Conservation (phyloP, 257 asterid species). For the Plantago major region DNA sequence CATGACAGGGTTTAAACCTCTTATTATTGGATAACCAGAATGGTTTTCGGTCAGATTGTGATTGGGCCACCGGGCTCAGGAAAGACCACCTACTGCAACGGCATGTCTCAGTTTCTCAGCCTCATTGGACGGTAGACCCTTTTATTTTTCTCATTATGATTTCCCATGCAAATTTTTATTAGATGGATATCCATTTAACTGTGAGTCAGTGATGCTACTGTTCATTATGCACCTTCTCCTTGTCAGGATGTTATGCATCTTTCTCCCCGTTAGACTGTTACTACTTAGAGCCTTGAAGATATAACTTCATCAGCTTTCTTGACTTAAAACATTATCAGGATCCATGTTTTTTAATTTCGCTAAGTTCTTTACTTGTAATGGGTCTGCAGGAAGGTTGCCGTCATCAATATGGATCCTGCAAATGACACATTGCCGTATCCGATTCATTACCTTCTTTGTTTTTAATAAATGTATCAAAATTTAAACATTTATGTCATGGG, state of each 20-base stretch:
- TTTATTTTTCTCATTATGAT: neutral
- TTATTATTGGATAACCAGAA: constrained; percentile 14
- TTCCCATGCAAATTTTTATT: constrained; percentile 8
- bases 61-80: constrained; percentile 99
- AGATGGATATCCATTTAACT: neutral
- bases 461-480: neutral
- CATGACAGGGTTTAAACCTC: too few relatives aligned
- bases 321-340: neutral
- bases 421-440: constrained; percentile 98
- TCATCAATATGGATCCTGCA: constrained; percentile 93
- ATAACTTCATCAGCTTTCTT: constrained; percentile 3
- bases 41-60: constrained; percentile 97
- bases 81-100: constrained; percentile 95
- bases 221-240: too few relatives aligned
- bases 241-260: too few relatives aligned
- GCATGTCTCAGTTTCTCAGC: constrained; percentile 94
- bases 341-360: neutral
- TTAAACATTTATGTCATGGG: neutral
- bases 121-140: constrained; percentile 74
- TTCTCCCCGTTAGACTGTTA: neutral
- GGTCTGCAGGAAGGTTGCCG: constrained; percentile 85
- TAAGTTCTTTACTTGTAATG: constrained; percentile 3
- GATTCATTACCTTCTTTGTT: constrained; percentile 12
- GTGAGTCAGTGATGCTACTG: too few relatives aligned
- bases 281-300: neutral